Evolutionary conservation across 1,284 basidiomycete species (phyloP), one percentile per base, ranked within the genome.

Genomic region (Inonotus obliquus): DNA sequence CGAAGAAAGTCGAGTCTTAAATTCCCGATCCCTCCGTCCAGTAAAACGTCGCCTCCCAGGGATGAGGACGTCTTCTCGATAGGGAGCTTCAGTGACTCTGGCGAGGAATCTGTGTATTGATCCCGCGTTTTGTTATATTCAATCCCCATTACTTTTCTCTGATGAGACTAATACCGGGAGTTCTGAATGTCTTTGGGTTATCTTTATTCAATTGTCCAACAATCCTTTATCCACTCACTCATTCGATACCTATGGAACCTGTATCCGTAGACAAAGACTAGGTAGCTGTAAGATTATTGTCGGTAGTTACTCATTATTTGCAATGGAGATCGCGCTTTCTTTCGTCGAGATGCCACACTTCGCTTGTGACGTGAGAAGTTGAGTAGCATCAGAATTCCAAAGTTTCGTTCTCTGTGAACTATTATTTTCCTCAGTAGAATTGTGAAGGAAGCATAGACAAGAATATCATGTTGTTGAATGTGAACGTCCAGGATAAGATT

Each of bases 31-130:
- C 56, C 61, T 32, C 35, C 23, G 39, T 17, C 49, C 17, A 41
- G 14, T 21, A 48, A 32, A 13, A 27, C 32, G 2, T 27, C 39
- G 13, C 27, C 7, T 10, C 45, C 19, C 11, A 37, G 49, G 29
- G 54, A 52, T 21, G 27, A 27, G 11, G 61, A 57, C 32, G 27
- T 48, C n/a, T 62, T 62, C 27, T 52, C 57, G 13, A 62, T 62
- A 29, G 61, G 61, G 3, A 54, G 54, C 25, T 29, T 54, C 61
- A 62, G 61, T 29, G 47, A 44, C 27, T 52, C 51, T n/a, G 35
- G 51, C n/a, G 51, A 52, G 5, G 51, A n/a, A 23, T 52, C 47
- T 49, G 47, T 6, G 11, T 19, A 49, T 23, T 49, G 47, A 49
- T 49, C 4, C 21, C 4, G 23, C n/a, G 27, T 25, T 10, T 19